Evolutionary conservation across 108 stramenopile species (phyloP).

Genomic region (Cyclotella sp.): DNA sequence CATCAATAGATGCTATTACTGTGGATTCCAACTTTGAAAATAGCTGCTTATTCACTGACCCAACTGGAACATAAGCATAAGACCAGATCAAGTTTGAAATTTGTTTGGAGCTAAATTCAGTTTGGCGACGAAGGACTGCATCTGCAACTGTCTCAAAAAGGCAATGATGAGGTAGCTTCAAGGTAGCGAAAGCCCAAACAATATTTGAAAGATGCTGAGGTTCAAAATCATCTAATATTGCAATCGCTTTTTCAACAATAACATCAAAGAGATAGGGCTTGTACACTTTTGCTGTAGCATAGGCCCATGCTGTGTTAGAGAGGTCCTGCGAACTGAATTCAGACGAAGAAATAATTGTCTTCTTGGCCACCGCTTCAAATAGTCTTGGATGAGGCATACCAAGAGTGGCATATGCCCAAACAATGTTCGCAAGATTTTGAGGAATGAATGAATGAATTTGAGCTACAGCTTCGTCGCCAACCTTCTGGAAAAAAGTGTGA

Average conservation of each 20-base stretch:
- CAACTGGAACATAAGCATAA: conserved; percentile 3
- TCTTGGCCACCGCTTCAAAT: conserved; percentile 4
- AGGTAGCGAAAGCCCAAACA: conserved; percentile 13
- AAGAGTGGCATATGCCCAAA: conserved; percentile 12
- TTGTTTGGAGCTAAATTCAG: conserved; percentile 27
- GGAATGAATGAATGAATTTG: neutral
- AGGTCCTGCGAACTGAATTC: conserved; percentile 16
- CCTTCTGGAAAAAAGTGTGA: neutral
- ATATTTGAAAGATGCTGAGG: conserved; percentile 11
- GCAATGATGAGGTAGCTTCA: neutral
- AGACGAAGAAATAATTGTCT: neutral
- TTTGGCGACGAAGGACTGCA: neutral
- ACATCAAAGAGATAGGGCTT: neutral
- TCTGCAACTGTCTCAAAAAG: conserved; percentile 13
- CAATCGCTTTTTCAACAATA: conserved; percentile 5
- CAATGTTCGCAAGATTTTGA: conserved; percentile 4
- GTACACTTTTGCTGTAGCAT: neutral
- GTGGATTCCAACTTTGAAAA: neutral
- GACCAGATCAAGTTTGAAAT: conserved; percentile 28
- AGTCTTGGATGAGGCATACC: neutral
- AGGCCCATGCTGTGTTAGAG: conserved; percentile 18
- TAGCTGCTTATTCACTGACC: neutral
- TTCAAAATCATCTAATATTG: conserved; percentile 7
- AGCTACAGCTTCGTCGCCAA: neutral
- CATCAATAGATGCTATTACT: neutral